These are phyloP conservation scores for Urochloa ruziziensis DNA, from an alignment of 176 grass and related monocot species.

Conservation along the genomic window DNA sequence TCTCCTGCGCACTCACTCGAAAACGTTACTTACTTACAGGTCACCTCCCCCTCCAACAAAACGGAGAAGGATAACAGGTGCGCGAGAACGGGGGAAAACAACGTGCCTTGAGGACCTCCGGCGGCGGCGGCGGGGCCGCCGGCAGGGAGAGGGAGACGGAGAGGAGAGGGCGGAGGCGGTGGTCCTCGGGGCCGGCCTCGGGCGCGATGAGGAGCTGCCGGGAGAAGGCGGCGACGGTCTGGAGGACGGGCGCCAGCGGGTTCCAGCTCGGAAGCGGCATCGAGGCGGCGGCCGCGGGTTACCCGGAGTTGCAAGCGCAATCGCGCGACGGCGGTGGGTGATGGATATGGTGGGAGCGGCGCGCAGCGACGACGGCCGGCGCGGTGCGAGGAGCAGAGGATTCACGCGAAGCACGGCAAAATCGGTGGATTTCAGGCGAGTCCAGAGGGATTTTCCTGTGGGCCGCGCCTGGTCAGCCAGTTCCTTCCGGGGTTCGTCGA, in stretches of 20 bases:
- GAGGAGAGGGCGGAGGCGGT: slow-evolving; percentile 38
- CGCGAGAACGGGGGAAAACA: neutral
- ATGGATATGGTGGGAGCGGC: neutral
- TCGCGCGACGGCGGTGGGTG: neutral
- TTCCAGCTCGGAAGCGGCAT: slow-evolving; percentile 32
- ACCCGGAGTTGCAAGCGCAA: neutral
- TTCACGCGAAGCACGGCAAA: neutral
- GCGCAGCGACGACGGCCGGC: neutral
- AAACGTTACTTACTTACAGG: neutral
- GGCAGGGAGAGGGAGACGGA: slow-evolving; percentile 41
- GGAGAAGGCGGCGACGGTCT: slow-evolving; percentile 52
- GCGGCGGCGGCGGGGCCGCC: neutral
- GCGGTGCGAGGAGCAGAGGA: neutral
- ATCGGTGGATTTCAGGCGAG: neutral
- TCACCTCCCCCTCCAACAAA: neutral
- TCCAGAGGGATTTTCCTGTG: neutral
- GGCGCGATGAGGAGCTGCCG: slow-evolving; percentile 53
- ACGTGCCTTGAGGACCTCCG: slow-evolving; percentile 40
- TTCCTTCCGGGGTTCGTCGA: too few relatives aligned
- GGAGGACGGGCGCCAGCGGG: slow-evolving; percentile 35
- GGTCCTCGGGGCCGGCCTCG: slow-evolving; percentile 31
- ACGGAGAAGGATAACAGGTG: neutral
- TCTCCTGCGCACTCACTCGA: slow-evolving; percentile 53
- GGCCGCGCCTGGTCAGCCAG: too few relatives aligned
- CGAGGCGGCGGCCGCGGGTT: neutral